Base-by-base conservation (phyloP, 2,329 filamentous ascomycete genomes). In the Trichoderma hamatum region DNA sequence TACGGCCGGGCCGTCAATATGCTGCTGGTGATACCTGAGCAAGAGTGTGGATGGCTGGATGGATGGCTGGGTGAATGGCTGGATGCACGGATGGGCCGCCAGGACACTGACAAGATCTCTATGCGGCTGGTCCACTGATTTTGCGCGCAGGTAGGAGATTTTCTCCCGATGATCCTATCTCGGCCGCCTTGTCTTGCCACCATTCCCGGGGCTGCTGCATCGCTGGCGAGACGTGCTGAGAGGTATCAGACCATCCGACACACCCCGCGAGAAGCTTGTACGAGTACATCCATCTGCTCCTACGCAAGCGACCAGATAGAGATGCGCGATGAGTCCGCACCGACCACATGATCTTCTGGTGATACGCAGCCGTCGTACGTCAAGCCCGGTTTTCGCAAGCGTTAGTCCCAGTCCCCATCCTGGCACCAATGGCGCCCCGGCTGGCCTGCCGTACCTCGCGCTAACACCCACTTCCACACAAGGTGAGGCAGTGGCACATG, bases 291-390 rank as follows among this genome's bases (percentile, higher is more conserved):
- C 39, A n/a, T 9, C 39, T 34, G 43, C 54, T 3, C 32, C 19
- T 0, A 58, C 59, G 59, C 59, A 62, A 62, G 43, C 61, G 46
- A 67, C 39, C 39, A 67, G 32, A 59, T 24, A 60, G 32, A 59
- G 46, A 60, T 52, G 46, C n/a, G 64, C 52, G 30, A 59, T 59
- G 54, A 67, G 39, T 32, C 64, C 28, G 55, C 54, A 28, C 51
- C 62, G 62, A 56, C 62, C 62, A 60, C 64, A 60, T 67, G 64
- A 67, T 67, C 39, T 64, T 43, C 26, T 24, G 36, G 55, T 60
- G 64, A 51, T 67, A 60, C 64, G 64, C 54, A 67, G 64, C 14
- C 54, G 39, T 59, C 64, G 64, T 60, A 67, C 64, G 64, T 67
- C 64, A 52, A 39, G 34, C 30, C 49, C 16, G 62, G 34, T 26